Conservation (phyloP, 345 rosid species). For the Gossypium stocksii region DNA sequence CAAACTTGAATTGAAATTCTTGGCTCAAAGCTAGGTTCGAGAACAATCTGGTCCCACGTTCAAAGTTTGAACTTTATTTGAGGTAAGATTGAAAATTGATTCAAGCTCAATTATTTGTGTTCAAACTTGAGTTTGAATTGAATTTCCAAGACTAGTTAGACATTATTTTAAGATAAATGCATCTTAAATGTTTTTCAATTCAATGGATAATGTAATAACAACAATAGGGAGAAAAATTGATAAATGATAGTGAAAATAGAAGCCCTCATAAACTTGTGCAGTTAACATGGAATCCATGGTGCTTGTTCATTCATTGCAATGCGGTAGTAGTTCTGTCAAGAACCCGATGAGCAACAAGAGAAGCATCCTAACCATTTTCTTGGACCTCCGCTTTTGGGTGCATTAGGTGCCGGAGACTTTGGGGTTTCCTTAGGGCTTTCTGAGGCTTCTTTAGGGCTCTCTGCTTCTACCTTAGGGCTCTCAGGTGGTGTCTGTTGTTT, state of each 20-base stretch:
- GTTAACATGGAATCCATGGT: conserved; percentile 49
- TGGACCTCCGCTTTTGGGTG: conserved; percentile 14
- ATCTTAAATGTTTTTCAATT: not conserved
- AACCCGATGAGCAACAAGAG: conserved; percentile 41
- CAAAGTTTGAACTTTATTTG: not conserved
- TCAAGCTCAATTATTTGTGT: too few relatives aligned
- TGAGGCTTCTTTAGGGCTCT: conserved; percentile 1
- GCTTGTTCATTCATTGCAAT: conserved; percentile 1
- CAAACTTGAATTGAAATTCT: not conserved
- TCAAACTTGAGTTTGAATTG: too few relatives aligned
- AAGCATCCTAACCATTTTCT: conserved; percentile 58
- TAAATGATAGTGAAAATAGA: not conserved
- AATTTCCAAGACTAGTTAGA: too few relatives aligned
- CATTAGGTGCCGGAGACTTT: conserved; percentile 25
- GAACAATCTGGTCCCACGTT: not conserved
- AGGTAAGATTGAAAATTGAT: too few relatives aligned
- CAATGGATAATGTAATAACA: not conserved
- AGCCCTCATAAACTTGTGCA: not conserved
- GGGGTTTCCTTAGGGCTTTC: conserved; percentile 7
- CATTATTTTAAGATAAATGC: not conserved
- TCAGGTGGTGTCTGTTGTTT: not conserved
- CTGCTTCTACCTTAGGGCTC: not conserved
- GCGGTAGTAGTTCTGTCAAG: not conserved
- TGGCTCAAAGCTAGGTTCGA: not conserved
- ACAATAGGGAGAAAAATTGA: not conserved